Evolutionary conservation across 2,329 filamentous ascomycete genomes (phyloP).

Genomic region (Fusarium abutilonis): DNA sequence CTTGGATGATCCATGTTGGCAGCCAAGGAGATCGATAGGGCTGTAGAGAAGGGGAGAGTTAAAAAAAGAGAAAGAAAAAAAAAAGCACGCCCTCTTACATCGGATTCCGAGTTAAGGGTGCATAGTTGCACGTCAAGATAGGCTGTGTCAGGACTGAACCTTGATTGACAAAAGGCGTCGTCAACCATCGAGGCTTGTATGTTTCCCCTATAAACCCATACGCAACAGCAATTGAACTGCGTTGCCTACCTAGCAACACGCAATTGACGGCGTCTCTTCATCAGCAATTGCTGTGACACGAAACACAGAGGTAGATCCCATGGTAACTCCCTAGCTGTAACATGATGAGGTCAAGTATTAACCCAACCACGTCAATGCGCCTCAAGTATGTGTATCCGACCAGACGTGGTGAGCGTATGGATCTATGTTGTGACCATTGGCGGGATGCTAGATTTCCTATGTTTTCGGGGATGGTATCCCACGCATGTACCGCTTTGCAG

Average conservation of each 20-base stretch:
- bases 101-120: constrained; percentile 5
- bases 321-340: not conserved
- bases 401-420: not conserved
- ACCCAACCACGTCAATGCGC: not conserved
- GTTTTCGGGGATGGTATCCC: too few species aligned
- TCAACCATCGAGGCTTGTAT: constrained; percentile 28
- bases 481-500: constrained; percentile 13
- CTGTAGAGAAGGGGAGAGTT: not conserved
- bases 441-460: too few species aligned
- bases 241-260: constrained; percentile 4
- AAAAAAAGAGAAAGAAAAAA: not conserved
- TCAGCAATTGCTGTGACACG: constrained; percentile 9
- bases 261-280: constrained; percentile 2
- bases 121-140: too few species aligned
- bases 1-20: constrained; percentile 23
- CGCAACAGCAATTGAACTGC: not conserved
- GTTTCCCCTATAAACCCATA: not conserved
- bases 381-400: not conserved
- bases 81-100: constrained; percentile 11
- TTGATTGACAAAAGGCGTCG: constrained; percentile 15
- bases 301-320: constrained; percentile 8
- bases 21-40: constrained; percentile 19
- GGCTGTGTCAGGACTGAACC: constrained; percentile 2
- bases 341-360: not conserved
- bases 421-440: not conserved